These are phyloP conservation scores for Hymenoscyphus occultus DNA, from an alignment of 2,329 filamentous ascomycete species.

Conservation along the genomic window DNA sequence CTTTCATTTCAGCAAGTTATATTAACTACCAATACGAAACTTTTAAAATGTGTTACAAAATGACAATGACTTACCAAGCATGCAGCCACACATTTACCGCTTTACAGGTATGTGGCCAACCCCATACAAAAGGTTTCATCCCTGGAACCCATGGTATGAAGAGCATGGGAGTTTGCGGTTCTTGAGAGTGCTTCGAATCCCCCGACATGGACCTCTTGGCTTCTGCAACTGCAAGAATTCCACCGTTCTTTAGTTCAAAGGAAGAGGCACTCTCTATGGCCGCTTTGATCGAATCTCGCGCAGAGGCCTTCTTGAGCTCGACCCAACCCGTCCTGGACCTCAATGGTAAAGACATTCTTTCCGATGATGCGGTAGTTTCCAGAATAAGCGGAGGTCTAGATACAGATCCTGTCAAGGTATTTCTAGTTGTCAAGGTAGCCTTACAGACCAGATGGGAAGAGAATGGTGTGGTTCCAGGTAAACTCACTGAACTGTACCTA, in stretches of 20 bases:
- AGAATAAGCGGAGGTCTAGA: neutral
- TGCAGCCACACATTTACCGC: no score
- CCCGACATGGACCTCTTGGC: neutral
- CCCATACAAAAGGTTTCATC: neutral
- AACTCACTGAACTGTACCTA: neutral
- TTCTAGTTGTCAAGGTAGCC: neutral
- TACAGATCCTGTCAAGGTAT: neutral
- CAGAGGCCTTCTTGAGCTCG: neutral
- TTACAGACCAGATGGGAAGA: neutral
- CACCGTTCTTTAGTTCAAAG: neutral
- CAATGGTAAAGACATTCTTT: neutral
- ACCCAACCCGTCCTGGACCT: neutral
- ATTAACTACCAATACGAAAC: no score
- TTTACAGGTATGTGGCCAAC: no score
- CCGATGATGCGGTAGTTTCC: neutral
- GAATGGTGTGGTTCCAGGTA: neutral
- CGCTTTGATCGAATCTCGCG: neutral
- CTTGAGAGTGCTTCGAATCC: neutral
- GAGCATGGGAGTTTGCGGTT: neutral
- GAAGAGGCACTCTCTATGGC: neutral
- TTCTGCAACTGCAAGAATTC: neutral
- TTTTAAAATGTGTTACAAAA: no score
- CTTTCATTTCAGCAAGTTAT: no score
- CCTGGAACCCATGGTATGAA: neutral
- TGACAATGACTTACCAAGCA: no score